A percentile compares a stretch with the other conserved stretches of the same genome.
These are phyloP conservation scores for Epichloe coenophiala DNA, from an alignment of 2,329 filamentous ascomycete genomes.

Conservation along the genomic window DNA sequence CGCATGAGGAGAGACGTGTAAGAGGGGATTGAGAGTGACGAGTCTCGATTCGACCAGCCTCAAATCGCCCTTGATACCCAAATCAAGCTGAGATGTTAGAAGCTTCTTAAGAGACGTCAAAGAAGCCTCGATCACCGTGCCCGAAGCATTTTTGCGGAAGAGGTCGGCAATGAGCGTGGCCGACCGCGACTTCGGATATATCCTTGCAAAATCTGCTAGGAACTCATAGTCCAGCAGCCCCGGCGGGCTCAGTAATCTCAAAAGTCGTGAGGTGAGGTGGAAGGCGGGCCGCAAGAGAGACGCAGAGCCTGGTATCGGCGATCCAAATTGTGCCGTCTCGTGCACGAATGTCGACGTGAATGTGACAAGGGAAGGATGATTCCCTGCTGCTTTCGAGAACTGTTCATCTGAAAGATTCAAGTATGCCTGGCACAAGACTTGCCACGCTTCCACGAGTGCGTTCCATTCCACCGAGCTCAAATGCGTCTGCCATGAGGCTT, in stretches of 20 bases:
- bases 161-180: constrained; percentile 34
- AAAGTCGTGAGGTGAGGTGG: constrained; percentile 45
- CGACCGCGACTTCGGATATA: constrained; percentile 51
- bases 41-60: constrained; percentile 41
- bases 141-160: constrained; percentile 34
- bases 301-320: constrained; percentile 11
- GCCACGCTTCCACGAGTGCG: constrained; percentile 64
- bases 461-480: constrained; percentile 64
- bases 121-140: constrained; percentile 34
- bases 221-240: constrained; percentile 52
- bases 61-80: constrained; percentile 41
- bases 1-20: constrained; percentile 44
- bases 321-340: constrained; percentile 31
- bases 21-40: constrained; percentile 44
- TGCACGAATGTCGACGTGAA: constrained; percentile 41
- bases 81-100: constrained; percentile 50
- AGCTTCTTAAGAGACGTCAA: constrained; percentile 47
- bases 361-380: constrained; percentile 40
- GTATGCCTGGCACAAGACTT: constrained; percentile 51
- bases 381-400: constrained; percentile 34
- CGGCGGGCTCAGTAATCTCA: constrained; percentile 28
- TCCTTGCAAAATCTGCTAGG: constrained; percentile 51
- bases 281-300: constrained; percentile 51
- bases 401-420: constrained; percentile 42
- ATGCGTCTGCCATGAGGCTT: constrained; percentile 49